Percentiles rank a stretch among this genome's conserved stretches.
These are phyloP conservation scores for Styphnolobium japonicum DNA, from an alignment of 306 rosid genomes.

Conservation along the genomic window DNA sequence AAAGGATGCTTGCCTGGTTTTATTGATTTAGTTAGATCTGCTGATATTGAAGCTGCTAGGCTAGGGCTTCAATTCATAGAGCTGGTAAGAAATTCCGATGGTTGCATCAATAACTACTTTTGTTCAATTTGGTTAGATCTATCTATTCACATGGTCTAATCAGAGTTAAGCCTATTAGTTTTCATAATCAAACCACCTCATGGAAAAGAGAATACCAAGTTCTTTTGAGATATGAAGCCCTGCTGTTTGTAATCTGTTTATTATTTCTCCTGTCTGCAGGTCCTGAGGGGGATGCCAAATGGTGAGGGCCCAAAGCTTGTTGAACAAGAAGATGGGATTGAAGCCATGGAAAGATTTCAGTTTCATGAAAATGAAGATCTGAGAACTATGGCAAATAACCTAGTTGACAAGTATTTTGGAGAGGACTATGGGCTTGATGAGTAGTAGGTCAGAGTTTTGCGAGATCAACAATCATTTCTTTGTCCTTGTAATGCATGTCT, in stretches of 20 bases:
- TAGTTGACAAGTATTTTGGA: constrained; percentile 88
- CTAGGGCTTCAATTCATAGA: constrained; percentile 90
- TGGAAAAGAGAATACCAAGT: not conserved
- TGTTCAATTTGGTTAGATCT: constrained; percentile 11
- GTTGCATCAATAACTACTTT: constrained; percentile 2
- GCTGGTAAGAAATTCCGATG: constrained; percentile 56
- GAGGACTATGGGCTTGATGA: constrained; percentile 87
- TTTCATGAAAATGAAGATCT: constrained; percentile 92
- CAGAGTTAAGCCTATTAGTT: not conserved
- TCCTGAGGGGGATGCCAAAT: constrained; percentile 87
- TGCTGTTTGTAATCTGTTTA: constrained; percentile 15
- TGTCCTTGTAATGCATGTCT: not conserved
- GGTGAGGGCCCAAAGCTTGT: constrained; percentile 87
- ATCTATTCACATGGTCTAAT: not conserved
- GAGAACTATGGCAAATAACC: constrained; percentile 83
- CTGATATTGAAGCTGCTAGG: constrained; percentile 87
- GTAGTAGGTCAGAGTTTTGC: constrained; percentile 15
- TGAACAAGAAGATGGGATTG: constrained; percentile 88
- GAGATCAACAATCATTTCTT: not conserved
- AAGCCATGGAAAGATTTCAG: constrained; percentile 97
- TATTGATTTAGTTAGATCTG: constrained; percentile 78
- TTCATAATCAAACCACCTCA: not conserved
- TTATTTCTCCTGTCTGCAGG: constrained; percentile 45
- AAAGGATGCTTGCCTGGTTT: constrained; percentile 87
- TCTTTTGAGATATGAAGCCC: not conserved